Conservation (phyloP, 139 green algal species). For the Micractinium sp. region DNA sequence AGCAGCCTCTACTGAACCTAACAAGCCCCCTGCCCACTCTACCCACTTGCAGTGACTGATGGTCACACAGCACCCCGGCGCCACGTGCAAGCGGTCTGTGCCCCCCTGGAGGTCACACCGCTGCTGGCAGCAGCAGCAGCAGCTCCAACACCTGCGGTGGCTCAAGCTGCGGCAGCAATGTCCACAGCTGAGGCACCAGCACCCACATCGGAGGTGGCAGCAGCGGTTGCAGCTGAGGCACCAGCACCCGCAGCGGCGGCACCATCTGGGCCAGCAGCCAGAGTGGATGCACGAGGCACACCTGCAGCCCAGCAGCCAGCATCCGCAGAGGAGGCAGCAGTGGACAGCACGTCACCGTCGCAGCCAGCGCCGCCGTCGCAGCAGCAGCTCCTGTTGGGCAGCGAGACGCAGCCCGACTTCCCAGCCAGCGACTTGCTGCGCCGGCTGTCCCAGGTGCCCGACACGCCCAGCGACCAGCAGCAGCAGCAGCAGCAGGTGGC, state of each 20-base stretch:
- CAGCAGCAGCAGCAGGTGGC: neutral
- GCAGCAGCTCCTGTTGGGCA: neutral
- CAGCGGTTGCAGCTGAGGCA: too few relatives aligned
- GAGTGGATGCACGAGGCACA: neutral
- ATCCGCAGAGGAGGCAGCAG: neutral
- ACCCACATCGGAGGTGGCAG: neutral
- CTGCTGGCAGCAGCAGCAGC: neutral
- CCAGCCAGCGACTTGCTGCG: neutral
- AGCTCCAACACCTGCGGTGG: too few relatives aligned
- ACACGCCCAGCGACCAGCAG: slow-evolving; percentile 8
- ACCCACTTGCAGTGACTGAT: neutral
- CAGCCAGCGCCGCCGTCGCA: neutral
- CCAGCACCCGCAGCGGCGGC: neutral
- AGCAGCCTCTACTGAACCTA: too few relatives aligned
- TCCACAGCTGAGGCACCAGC: neutral
- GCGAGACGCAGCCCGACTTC: neutral
- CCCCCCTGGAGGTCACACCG: neutral
- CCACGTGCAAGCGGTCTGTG: neutral
- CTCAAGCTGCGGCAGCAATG: too few relatives aligned
- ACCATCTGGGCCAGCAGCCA: neutral
- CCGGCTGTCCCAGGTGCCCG: slow-evolving; percentile 1
- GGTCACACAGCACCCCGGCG: neutral
- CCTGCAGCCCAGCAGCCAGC: neutral
- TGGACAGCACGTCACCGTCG: neutral
- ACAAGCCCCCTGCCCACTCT: neutral